Percentiles rank a stretch among this genome's conserved stretches.
Evolutionary conservation across 805 yeast species (phyloP).

Genomic region (Lachancea meyersii): DNA sequence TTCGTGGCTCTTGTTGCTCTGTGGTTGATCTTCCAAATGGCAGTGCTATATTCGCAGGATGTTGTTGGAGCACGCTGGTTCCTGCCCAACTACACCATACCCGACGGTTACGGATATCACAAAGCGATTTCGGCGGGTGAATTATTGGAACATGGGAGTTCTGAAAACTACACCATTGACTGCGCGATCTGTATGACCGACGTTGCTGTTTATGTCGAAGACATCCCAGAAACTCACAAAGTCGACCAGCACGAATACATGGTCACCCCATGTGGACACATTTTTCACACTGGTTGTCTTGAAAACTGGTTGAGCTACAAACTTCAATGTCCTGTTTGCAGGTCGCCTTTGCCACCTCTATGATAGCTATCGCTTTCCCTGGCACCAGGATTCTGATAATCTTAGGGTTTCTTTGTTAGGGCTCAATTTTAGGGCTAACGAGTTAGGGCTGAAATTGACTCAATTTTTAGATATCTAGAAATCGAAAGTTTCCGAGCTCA

Average conservation of each 20-base stretch:
- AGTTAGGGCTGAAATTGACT: too few species aligned
- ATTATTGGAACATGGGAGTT: slow-evolving; percentile 29
- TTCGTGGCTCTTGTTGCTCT: slow-evolving; percentile 41
- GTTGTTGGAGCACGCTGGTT: slow-evolving; percentile 76
- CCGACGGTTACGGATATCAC: slow-evolving; percentile 83
- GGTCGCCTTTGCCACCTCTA: slow-evolving; percentile 77
- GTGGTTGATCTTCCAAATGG: slow-evolving; percentile 61
- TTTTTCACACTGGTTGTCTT: slow-evolving; percentile 83
- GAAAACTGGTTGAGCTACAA: slow-evolving; percentile 92
- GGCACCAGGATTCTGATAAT: neutral
- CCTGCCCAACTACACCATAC: slow-evolving; percentile 64
- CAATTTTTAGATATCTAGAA: too few species aligned
- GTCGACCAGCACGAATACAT: slow-evolving; percentile 49
- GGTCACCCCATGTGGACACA: slow-evolving; percentile 89
- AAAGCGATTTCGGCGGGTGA: slow-evolving; percentile 25
- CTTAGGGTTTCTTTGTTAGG: neutral
- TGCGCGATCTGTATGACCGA: slow-evolving; percentile 89
- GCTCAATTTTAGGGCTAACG: neutral
- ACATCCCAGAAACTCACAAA: slow-evolving; percentile 28
- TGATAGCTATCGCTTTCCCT: slow-evolving; percentile 22
- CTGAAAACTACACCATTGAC: slow-evolving; percentile 49
- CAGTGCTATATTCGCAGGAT: slow-evolving; percentile 55
- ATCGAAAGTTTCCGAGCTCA: neutral
- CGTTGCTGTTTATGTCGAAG: slow-evolving; percentile 36
- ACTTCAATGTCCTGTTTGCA: slow-evolving; percentile 89